Evolutionary conservation across 345 rosid genomes (phyloP), one percentile per base, ranked within the genome.

Genomic region (Hibiscus tridactylites): DNA sequence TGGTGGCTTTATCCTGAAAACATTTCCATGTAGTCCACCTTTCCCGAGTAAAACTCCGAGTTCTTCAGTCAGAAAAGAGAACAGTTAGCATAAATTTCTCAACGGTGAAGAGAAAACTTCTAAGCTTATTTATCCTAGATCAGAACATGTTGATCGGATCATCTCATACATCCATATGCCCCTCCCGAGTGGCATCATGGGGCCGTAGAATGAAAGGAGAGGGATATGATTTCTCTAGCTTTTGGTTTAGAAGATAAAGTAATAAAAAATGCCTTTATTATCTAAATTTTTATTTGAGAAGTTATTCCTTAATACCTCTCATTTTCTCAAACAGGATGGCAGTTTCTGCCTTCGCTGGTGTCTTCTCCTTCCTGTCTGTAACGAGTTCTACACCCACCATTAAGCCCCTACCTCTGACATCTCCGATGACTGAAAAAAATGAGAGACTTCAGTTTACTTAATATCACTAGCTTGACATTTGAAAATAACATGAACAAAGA

Each of bases 321-420:
- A 89, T 90, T 71, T 89, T 88, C 83, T 95, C 99, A 53, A 92
- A 88, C 70, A 95, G 72, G 78, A 87, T 77, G 4, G 83, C 80
- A 17, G 96, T 82, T 85, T 95, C 97, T 31, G 90, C 88, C 76
- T 89, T 95, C 65, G 98, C 94, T 0, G 98, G 96, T 29, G 91
- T 89, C 85, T 89, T 92, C 76, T 85, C 86, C 79, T 82, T 86
- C 77, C 90, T 81, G 65, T 95, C 96, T 37, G 77, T 86, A 70
- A 95, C 96, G 3, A 95, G 92, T 73, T 92, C 98, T 3, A 90
- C 63, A 31, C 99, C 96, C 70, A 90, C 81, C 99, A 92, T 88
- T 71, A 90, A 78, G 15, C 98, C 97, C 74, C 98, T 84, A 56
- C 99, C 99, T 82, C 99, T 86, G 35, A 88, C 83, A 82, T 95